Evolutionary conservation across 2,329 filamentous ascomycete species (phyloP).

Genomic region (Parascedosporium putredinis): DNA sequence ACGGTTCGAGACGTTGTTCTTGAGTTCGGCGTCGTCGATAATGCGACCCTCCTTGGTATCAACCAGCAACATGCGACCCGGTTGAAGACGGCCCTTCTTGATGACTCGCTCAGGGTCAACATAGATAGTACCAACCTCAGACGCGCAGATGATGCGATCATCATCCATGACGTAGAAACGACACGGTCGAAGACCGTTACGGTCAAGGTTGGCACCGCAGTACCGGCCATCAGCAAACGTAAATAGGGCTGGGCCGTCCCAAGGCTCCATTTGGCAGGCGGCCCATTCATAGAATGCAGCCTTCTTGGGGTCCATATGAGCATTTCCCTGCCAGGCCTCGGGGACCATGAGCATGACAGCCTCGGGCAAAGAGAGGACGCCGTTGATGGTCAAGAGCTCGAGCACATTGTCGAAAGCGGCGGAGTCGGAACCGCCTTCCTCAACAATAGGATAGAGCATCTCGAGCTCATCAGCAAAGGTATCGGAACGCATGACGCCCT

Average conservation of each 20-base stretch:
- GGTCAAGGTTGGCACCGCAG: conserved; percentile 92
- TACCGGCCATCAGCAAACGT: conserved; percentile 94
- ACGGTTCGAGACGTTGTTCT: conserved; percentile 75
- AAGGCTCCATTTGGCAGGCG: conserved; percentile 97
- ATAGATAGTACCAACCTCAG: conserved; percentile 86
- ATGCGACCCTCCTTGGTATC: conserved; percentile 84
- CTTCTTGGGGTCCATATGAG: conserved; percentile 85
- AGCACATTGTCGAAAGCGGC: conserved; percentile 96
- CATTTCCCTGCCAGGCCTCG: conserved; percentile 94
- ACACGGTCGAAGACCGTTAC: conserved; percentile 90
- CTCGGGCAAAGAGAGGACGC: conserved; percentile 87
- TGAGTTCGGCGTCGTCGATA: conserved; percentile 88
- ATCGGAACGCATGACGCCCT: conserved; percentile 88
- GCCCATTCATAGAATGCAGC: conserved; percentile 98
- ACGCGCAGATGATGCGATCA: conserved; percentile 93
- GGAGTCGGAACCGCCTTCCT: conserved; percentile 93
- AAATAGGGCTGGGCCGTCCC: conserved; percentile 94
- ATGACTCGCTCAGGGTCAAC: conserved; percentile 85
- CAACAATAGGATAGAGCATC: conserved; percentile 82
- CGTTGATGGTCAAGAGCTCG: conserved; percentile 88
- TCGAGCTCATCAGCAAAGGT: conserved; percentile 90
- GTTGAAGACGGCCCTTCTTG: conserved; percentile 87
- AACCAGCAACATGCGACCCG: conserved; percentile 90
- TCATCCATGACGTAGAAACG: conserved; percentile 96
- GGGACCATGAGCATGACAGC: conserved; percentile 98